phyloP scores from a whole-genome alignment of 805 yeast genomes.

The Pichia scutulata region DNA sequence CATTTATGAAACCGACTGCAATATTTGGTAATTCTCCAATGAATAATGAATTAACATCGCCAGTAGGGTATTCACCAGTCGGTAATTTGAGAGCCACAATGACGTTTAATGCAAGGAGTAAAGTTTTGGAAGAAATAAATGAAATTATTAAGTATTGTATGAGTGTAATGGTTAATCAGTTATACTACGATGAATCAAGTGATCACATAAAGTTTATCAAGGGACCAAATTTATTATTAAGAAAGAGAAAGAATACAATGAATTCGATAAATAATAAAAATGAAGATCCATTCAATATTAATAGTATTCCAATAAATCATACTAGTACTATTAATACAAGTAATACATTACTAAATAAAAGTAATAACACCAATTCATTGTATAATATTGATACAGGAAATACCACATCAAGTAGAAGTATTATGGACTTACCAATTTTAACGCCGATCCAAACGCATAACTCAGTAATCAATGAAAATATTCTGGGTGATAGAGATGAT shows the following conservation, averaged over 20 bases:
- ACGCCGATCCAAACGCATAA: conserved; percentile 5
- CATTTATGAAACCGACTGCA: conserved; percentile 8
- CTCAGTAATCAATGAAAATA: not conserved
- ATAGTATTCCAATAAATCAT: not conserved
- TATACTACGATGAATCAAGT: conserved; percentile 23
- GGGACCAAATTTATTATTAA: conserved; percentile 25
- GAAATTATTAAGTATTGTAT: conserved; percentile 40
- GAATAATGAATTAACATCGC: conserved; percentile 7
- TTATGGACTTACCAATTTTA: conserved; percentile 9
- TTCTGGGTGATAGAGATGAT: not conserved
- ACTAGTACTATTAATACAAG: not conserved
- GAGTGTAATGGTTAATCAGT: conserved; percentile 18
- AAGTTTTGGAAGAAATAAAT: conserved; percentile 36
- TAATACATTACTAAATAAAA: not conserved
- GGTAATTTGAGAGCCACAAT: conserved; percentile 2
- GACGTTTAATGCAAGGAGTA: conserved; percentile 22
- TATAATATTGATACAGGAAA: conserved; percentile 3
- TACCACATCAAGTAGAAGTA: conserved; percentile 2
- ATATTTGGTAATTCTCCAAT: conserved; percentile 4
- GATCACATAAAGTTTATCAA: conserved; percentile 26
- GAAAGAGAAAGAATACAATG: conserved; percentile 8
- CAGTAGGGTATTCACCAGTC: conserved; percentile 13
- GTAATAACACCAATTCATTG: not conserved
- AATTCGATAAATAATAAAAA: not conserved
- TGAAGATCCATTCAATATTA: not conserved